These are phyloP conservation scores for Senecio squalidus DNA, from an alignment of 140 eudicot species.

Conservation along the genomic window DNA sequence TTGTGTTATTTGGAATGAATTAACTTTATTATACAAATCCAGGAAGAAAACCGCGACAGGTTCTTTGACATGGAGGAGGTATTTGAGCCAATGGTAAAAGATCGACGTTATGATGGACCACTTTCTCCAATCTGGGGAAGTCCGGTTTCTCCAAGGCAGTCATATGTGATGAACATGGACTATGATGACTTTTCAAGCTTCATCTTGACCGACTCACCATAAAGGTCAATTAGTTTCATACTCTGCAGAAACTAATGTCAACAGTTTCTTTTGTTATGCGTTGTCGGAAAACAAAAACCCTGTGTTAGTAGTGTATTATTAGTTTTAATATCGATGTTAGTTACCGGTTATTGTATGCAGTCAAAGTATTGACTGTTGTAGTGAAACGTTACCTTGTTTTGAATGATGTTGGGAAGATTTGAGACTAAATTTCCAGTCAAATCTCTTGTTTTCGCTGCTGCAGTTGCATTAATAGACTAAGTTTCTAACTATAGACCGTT, in stretches of 20 bases:
- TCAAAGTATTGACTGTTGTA: constrained; percentile 30
- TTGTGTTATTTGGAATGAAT: not conserved
- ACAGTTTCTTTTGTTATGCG: constrained; percentile 4
- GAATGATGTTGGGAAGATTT: constrained; percentile 7
- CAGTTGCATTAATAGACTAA: not conserved
- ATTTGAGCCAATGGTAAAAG: constrained; percentile 24
- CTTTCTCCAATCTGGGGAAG: constrained; percentile 29
- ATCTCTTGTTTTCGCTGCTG: not conserved
- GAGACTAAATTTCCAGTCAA: constrained; percentile 12
- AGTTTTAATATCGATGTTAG: constrained; percentile 1
- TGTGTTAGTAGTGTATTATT: too few relatives aligned
- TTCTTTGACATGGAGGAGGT: constrained; percentile 49
- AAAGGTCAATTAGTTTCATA: not conserved
- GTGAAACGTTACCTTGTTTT: constrained; percentile 7
- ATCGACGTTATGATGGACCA: constrained; percentile 5
- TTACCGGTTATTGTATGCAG: constrained; percentile 15
- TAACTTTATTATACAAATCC: constrained; percentile 3
- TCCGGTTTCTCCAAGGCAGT: constrained; percentile 39
- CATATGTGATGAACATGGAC: constrained; percentile 28
- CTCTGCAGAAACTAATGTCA: constrained; percentile 9
- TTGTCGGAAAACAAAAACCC: not conserved
- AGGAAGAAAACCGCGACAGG: constrained; percentile 29
- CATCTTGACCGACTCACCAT: constrained; percentile 39
- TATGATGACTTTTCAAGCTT: constrained; percentile 30
- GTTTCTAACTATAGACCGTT: too few relatives aligned